Evolutionary conservation across 1,139 yeast genomes (phyloP).

Genomic region (Blastobotrys serpentis): DNA sequence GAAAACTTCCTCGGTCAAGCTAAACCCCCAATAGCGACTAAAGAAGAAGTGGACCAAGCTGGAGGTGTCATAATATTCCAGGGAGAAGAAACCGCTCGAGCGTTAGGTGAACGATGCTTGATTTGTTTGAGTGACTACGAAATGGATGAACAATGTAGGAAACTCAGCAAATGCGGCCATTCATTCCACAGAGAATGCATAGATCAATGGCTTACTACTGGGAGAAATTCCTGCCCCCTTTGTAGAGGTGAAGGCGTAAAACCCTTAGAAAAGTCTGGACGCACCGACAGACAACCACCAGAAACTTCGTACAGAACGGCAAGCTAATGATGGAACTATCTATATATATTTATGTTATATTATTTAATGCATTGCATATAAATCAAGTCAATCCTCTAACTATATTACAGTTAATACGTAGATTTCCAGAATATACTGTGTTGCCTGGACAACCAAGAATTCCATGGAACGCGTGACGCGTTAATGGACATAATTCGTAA

Average conservation of each 20-base stretch:
- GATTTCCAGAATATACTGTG: too few relatives aligned
- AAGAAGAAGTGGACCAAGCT: conserved; percentile 42
- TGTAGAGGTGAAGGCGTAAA: conserved; percentile 50
- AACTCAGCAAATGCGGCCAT: conserved; percentile 47
- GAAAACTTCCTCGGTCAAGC: conserved; percentile 48
- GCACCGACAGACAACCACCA: background rate
- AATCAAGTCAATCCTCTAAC: too few relatives aligned
- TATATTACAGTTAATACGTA: too few relatives aligned
- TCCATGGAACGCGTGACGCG: background rate
- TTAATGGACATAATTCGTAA: background rate
- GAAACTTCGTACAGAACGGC: background rate
- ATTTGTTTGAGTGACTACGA: conserved; percentile 52
- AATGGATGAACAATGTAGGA: conserved; percentile 46
- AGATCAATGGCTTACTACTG: conserved; percentile 55
- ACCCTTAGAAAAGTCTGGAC: background rate
- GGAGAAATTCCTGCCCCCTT: conserved; percentile 57
- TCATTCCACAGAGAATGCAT: conserved; percentile 53
- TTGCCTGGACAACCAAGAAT: background rate
- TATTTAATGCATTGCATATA: background rate
- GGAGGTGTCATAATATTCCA: conserved; percentile 38
- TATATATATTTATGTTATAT: background rate
- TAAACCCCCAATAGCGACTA: conserved; percentile 45
- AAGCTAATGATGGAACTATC: background rate
- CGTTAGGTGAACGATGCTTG: conserved; percentile 42
- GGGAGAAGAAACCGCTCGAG: conserved; percentile 14